Percentiles rank a stretch among this genome's conserved stretches.
These are phyloP conservation scores for Cyberlindnera sargentensis DNA, from an alignment of 805 yeast genomes.

Conservation along the genomic window DNA sequence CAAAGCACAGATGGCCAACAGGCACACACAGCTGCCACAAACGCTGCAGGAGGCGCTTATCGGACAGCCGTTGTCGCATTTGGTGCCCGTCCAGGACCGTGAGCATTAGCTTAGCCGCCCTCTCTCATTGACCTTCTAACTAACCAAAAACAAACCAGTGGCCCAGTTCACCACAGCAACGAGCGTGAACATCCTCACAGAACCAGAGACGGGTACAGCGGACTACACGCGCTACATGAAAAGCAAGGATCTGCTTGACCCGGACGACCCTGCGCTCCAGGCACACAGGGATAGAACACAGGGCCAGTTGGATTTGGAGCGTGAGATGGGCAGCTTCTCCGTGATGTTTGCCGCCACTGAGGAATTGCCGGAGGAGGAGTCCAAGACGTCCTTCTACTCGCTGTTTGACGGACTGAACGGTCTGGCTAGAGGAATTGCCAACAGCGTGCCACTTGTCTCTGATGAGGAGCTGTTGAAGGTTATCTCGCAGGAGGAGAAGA, in stretches of 20 bases:
- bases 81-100: slow-evolving; percentile 35
- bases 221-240: slow-evolving; percentile 1
- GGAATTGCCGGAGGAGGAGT: not conserved
- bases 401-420: not conserved
- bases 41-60: slow-evolving; percentile 24
- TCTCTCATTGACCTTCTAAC: not conserved
- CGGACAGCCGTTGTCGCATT: slow-evolving; percentile 29
- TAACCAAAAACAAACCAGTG: slow-evolving; percentile 6
- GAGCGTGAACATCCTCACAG: not conserved
- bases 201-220: slow-evolving; percentile 1
- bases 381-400: not conserved
- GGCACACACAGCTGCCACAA: slow-evolving; percentile 10
- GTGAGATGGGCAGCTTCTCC: slow-evolving; percentile 1
- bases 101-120: slow-evolving; percentile 13
- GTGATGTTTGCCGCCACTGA: slow-evolving; percentile 6
- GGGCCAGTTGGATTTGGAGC: not conserved
- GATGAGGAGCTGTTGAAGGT: not conserved
- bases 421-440: not conserved
- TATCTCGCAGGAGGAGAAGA: too few species aligned
- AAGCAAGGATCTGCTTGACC: not conserved
- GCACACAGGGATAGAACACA: slow-evolving; percentile 10
- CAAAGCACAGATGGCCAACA: too few species aligned
- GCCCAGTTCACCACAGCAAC: not conserved
- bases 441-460: not conserved
- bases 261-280: slow-evolving; percentile 8